A percentile compares a stretch with the other conserved stretches of the same genome.
These are phyloP conservation scores for Tuber indicum DNA, from an alignment of 495 filamentous ascomycete species.

Conservation along the genomic window DNA sequence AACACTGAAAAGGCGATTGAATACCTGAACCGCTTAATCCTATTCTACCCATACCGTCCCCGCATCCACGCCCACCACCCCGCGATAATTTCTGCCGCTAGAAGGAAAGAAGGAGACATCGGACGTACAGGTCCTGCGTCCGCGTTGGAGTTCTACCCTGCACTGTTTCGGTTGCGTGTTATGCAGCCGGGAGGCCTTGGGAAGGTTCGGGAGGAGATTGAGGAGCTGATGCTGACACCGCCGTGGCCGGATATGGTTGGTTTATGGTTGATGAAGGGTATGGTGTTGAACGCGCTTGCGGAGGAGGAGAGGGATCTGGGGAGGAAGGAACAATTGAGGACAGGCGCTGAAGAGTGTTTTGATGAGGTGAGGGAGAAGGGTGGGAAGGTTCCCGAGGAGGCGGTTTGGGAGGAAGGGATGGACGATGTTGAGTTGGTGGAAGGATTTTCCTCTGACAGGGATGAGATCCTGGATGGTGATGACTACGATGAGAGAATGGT, in stretches of 20 bases:
- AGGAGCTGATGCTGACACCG: slow-evolving; percentile 48
- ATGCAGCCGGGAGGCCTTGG: slow-evolving; percentile 23
- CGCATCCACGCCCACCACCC: slow-evolving; percentile 19
- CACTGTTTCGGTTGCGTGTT: slow-evolving; percentile 20
- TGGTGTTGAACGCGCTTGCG: slow-evolving; percentile 37
- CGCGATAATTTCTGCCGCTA: slow-evolving; percentile 3
- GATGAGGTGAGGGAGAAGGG: slow-evolving; percentile 27
- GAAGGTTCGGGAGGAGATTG: slow-evolving; percentile 53
- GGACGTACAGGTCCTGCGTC: slow-evolving; percentile 3
- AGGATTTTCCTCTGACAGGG: not conserved
- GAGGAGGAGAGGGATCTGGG: slow-evolving; percentile 18
- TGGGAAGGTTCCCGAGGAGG: slow-evolving; percentile 24
- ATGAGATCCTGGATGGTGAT: not conserved
- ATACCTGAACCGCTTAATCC: slow-evolving; percentile 29
- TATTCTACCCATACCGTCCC: slow-evolving; percentile 25
- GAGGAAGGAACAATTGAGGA: slow-evolving; percentile 9
- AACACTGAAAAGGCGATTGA: slow-evolving; percentile 23
- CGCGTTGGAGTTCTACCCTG: slow-evolving; percentile 31
- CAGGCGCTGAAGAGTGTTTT: slow-evolving; percentile 27
- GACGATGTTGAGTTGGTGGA: slow-evolving; percentile 7
- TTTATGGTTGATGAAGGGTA: slow-evolving; percentile 33
- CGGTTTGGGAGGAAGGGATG: slow-evolving; percentile 7
- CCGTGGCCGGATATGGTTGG: slow-evolving; percentile 29
- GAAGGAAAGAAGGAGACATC: slow-evolving; percentile 1
- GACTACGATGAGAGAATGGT: not conserved